phyloP scores from a whole-genome alignment of 345 rosid genomes.

The Turritis glabra region DNA sequence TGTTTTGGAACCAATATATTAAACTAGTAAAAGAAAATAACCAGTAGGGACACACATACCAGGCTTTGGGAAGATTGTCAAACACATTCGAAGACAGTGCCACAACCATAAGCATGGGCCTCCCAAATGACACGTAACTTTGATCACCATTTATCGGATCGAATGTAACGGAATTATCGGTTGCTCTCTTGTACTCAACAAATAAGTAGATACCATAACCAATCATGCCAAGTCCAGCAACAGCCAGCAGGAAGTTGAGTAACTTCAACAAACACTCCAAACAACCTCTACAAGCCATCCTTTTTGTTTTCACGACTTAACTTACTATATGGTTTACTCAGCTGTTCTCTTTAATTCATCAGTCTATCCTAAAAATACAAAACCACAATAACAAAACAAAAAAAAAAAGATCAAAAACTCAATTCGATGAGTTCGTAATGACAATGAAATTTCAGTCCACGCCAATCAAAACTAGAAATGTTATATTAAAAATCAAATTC shows the following conservation, averaged over 20 bases:
- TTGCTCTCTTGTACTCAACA: slow-evolving; percentile 59
- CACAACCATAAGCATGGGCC: slow-evolving; percentile 80
- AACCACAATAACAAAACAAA: not conserved
- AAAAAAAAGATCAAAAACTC: not conserved
- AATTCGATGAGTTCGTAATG: too few species aligned
- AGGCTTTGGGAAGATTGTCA: slow-evolving; percentile 77
- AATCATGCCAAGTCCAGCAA: slow-evolving; percentile 82
- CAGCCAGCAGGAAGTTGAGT: slow-evolving; percentile 72
- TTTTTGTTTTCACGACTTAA: not conserved
- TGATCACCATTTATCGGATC: slow-evolving; percentile 37
- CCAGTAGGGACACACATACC: slow-evolving; percentile 60
- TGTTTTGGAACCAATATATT: not conserved
- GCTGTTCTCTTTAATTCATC: slow-evolving; percentile 40
- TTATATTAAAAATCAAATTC: not conserved
- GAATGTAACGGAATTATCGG: slow-evolving; percentile 36
- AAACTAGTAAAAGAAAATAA: not conserved
- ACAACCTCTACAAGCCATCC: slow-evolving; percentile 86
- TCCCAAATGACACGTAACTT: slow-evolving; percentile 59
- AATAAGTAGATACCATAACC: slow-evolving; percentile 97
- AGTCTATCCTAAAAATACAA: slow-evolving; percentile 37
- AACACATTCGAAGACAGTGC: slow-evolving; percentile 54
- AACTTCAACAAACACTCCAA: slow-evolving; percentile 82
- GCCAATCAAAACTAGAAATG: slow-evolving; percentile 3
- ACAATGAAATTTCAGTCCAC: too few species aligned
- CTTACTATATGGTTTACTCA: not conserved